Conservation (phyloP, 176 grass and related monocot species). For the Rhynchospora pubera region DNA sequence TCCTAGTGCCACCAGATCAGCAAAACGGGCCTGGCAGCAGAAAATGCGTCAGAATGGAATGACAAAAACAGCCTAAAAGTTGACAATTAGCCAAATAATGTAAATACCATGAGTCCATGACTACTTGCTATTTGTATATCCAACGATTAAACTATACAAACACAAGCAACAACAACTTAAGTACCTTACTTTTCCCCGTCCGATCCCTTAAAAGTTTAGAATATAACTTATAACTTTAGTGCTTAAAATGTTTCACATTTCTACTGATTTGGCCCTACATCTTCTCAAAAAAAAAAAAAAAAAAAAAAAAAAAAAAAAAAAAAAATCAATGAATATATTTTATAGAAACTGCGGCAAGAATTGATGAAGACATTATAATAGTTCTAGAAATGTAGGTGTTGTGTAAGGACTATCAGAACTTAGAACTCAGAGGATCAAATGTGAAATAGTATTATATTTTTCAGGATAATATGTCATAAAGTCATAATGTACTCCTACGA, state of each 20-base stretch:
- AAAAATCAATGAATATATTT: not conserved
- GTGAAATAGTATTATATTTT: not conserved
- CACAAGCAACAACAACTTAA: not conserved
- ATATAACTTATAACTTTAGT: not conserved
- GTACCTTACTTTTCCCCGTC: not conserved
- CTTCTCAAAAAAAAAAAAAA: not conserved
- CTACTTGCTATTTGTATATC: not conserved
- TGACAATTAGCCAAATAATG: not conserved
- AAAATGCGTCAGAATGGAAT: not conserved
- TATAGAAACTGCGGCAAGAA: not conserved
- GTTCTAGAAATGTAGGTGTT: not conserved
- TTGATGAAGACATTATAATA: not conserved
- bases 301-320: no score
- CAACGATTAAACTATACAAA: not conserved
- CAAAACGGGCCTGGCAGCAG: constrained; percentile 35
- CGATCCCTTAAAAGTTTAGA: not conserved
- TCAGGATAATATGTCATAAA: not conserved
- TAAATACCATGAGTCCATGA: not conserved
- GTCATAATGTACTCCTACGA: not conserved
- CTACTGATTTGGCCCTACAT: not conserved
- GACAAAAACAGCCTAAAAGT: not conserved
- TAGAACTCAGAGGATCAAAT: not conserved
- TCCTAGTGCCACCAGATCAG: constrained; percentile 62
- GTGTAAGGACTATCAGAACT: not conserved
- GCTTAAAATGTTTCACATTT: not conserved